Conservation (phyloP, 768 basidiomycete genomes). For the Boletus rufocinnamomeus region DNA sequence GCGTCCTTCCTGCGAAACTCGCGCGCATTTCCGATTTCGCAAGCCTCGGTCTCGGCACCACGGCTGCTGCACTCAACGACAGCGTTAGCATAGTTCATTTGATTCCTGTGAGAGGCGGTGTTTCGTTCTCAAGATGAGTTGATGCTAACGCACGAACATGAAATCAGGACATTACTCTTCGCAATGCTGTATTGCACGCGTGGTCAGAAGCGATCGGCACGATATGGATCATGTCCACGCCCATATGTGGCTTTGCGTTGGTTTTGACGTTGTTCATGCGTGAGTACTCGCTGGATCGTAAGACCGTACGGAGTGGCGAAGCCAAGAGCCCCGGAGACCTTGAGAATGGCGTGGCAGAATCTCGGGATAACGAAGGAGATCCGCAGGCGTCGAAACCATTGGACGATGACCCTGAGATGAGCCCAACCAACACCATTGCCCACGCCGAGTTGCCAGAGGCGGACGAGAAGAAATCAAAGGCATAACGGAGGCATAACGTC, state of each 20-base stretch:
- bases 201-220: constrained; percentile 56
- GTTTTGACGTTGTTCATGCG: constrained; percentile 56
- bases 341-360: constrained; percentile 26
- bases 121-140: neutral
- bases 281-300: constrained; percentile 60
- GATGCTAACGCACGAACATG: neutral
- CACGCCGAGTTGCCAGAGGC: no score
- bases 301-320: constrained; percentile 42
- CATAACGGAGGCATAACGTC: no score
- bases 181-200: constrained; percentile 56
- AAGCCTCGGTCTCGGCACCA: constrained; percentile 27
- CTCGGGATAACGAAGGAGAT: no score
- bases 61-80: no score
- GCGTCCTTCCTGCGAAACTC: constrained; percentile 44
- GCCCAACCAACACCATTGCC: no score
- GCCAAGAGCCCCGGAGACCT: constrained; percentile 29
- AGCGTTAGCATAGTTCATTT: constrained; percentile 37
- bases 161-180: constrained; percentile 49
- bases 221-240: constrained; percentile 43
- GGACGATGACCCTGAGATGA: no score
- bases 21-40: constrained; percentile 34
- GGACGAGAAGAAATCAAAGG: no score
- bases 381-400: no score
- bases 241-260: constrained; percentile 55
- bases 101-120: constrained; percentile 20